Conservation (phyloP, 2,329 filamentous ascomycete genomes). For the Colletotrichum lentis region DNA sequence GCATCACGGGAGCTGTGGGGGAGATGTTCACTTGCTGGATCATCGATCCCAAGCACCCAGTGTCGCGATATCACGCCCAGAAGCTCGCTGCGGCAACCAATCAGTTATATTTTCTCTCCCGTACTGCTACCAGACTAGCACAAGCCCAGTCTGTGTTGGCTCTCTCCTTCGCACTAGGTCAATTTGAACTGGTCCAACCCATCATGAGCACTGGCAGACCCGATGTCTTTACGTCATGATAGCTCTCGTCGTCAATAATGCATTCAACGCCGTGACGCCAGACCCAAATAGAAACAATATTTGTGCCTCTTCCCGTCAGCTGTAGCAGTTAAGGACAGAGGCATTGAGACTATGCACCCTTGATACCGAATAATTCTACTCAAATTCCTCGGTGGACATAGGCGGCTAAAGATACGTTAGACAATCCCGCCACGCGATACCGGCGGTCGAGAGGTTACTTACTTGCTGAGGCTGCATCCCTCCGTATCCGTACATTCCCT, state of each 20-base stretch:
- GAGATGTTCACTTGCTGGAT: background rate
- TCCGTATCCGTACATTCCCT: constrained; percentile 85
- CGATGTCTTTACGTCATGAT: constrained; percentile 18
- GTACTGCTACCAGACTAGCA: constrained; percentile 2
- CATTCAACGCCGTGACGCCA: constrained; percentile 32
- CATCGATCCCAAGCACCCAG: background rate
- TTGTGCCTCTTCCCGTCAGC: background rate
- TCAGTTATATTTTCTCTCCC: constrained; percentile 21
- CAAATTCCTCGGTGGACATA: constrained; percentile 58
- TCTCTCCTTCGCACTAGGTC: background rate
- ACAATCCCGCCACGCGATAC: constrained; percentile 8
- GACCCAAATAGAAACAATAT: constrained; percentile 14
- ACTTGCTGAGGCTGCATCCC: constrained; percentile 86
- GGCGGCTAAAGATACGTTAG: constrained; percentile 46
- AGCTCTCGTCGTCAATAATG: constrained; percentile 8
- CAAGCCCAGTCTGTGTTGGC: background rate
- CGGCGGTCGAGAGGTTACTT: constrained; percentile 47
- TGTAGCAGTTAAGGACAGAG: background rate
- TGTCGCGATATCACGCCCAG: background rate
- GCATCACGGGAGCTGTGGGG: background rate
- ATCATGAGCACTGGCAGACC: background rate
- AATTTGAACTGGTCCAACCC: background rate
- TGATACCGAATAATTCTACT: constrained; percentile 42
- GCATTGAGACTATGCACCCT: background rate
- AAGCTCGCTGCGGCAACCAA: constrained; percentile 4